Evolutionary conservation across 352 stramenopile genomes (phyloP).

Genomic region (Aphanomyces euteiches): DNA sequence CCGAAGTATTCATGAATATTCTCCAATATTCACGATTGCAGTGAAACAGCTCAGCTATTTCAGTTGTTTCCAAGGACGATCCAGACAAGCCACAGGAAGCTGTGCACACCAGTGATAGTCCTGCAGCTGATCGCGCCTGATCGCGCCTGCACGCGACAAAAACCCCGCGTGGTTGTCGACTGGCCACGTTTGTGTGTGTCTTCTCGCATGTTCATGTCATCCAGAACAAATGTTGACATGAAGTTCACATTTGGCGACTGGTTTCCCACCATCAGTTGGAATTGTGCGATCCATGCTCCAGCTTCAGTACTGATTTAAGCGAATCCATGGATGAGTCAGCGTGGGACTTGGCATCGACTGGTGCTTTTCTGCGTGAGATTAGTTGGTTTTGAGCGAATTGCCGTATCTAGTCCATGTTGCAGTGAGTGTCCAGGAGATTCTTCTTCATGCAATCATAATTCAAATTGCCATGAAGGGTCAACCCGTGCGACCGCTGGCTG

Average conservation of each 20-base stretch:
- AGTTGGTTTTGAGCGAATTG: background rate
- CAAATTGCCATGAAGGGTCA: background rate
- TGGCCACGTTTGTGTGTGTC: too few relatives aligned
- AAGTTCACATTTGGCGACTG: background rate
- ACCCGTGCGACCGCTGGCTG: slow-evolving; percentile 19
- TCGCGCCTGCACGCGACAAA: too few relatives aligned
- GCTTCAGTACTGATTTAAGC: background rate
- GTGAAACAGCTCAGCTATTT: too few relatives aligned
- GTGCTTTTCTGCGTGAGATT: background rate
- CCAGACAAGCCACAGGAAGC: too few relatives aligned
- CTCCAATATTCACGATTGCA: too few relatives aligned
- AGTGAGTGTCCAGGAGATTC: background rate
- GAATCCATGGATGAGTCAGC: background rate
- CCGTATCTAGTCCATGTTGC: slow-evolving; percentile 3
- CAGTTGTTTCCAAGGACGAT: too few relatives aligned
- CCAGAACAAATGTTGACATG: background rate
- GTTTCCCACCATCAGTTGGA: background rate
- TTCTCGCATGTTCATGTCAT: background rate
- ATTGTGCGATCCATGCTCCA: background rate
- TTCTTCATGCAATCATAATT: background rate
- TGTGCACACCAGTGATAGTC: too few relatives aligned
- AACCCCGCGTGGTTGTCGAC: too few relatives aligned
- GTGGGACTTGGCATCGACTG: background rate
- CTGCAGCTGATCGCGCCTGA: too few relatives aligned
- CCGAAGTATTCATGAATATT: too few relatives aligned